Percentiles rank a stretch among this genome's conserved stretches.
Evolutionary conservation across 768 basidiomycete species (phyloP).

Genomic region (Paxillus rubicundulus): DNA sequence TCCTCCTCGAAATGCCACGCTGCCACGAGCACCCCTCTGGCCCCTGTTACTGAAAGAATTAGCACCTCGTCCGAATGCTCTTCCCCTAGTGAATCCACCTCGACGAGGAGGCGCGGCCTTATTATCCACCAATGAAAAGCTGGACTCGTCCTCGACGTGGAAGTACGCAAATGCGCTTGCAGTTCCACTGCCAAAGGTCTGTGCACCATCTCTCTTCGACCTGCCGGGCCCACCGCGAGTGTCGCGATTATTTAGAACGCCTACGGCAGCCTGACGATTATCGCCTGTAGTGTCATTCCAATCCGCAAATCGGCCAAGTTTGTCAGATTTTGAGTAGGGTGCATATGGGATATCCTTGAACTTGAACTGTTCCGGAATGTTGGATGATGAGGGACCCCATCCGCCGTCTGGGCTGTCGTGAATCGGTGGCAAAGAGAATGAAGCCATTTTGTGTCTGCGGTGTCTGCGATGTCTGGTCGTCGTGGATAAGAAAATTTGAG

Average conservation of each 20-base stretch:
- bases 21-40: conserved; percentile 45
- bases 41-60: conserved; percentile 43
- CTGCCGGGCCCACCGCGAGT: conserved; percentile 52
- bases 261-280: conserved; percentile 53
- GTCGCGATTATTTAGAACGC: conserved; percentile 45
- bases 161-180: conserved; percentile 94
- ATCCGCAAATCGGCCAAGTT: conserved; percentile 95
- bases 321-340: conserved; percentile 98
- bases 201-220: conserved; percentile 71
- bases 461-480: conserved; percentile 3
- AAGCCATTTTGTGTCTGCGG: conserved; percentile 49
- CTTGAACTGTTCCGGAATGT: conserved; percentile 88
- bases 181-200: conserved; percentile 87
- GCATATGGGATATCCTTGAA: conserved; percentile 99
- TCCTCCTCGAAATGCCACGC: conserved; percentile 39
- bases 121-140: conserved; percentile 94
- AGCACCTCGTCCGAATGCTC: conserved; percentile 36
- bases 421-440: conserved; percentile 84
- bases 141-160: conserved; percentile 97
- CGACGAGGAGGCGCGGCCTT: conserved; percentile 70
- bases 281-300: conserved; percentile 84
- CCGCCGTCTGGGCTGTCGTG: conserved; percentile 91
- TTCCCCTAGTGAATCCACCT: conserved; percentile 61
- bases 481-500: conserved; percentile 19
- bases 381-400: conserved; percentile 85